phyloP scores from a whole-genome alignment of 495 filamentous ascomycete genomes.

The Annulohypoxylon nitens region DNA sequence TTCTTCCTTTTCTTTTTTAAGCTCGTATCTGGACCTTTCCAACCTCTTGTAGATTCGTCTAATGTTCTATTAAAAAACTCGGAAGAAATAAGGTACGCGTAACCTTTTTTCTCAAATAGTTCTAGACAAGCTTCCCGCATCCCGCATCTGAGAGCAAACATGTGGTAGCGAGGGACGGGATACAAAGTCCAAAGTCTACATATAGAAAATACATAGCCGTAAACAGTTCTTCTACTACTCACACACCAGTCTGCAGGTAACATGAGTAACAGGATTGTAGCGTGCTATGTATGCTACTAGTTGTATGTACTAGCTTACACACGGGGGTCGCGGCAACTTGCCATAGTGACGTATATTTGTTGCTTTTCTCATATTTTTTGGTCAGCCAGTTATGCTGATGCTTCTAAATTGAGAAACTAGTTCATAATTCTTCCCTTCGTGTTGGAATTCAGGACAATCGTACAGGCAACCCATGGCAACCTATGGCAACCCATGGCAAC shows the following conservation, averaged over 20 bases:
- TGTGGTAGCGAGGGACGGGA: conserved; percentile 36
- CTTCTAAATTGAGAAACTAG: conserved; percentile 37
- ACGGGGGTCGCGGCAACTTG: conserved; percentile 26
- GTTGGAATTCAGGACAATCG: conserved; percentile 33
- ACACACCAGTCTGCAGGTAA: conserved; percentile 14
- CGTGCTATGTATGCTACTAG: background rate
- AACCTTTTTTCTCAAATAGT: conserved; percentile 35
- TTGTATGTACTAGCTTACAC: conserved; percentile 3
- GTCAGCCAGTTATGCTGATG: conserved; percentile 33
- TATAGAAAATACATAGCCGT: conserved; percentile 1
- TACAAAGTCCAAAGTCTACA: background rate
- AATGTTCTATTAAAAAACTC: conserved; percentile 22
- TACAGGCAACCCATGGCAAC: conserved; percentile 38
- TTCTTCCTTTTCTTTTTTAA: background rate
- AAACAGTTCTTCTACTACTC: background rate
- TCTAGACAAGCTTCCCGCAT: conserved; percentile 36
- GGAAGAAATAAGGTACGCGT: conserved; percentile 35
- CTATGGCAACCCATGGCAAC: conserved; percentile 39
- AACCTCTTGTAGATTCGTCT: conserved; percentile 25
- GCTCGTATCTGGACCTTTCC: conserved; percentile 36
- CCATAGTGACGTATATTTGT: conserved; percentile 36
- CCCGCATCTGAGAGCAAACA: conserved; percentile 11
- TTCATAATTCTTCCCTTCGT: conserved; percentile 33
- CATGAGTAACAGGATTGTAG: conserved; percentile 14
- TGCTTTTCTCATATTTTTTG: conserved; percentile 29